phyloP scores from a whole-genome alignment of 768 basidiomycete genomes.

The Lactarius psammicola region DNA sequence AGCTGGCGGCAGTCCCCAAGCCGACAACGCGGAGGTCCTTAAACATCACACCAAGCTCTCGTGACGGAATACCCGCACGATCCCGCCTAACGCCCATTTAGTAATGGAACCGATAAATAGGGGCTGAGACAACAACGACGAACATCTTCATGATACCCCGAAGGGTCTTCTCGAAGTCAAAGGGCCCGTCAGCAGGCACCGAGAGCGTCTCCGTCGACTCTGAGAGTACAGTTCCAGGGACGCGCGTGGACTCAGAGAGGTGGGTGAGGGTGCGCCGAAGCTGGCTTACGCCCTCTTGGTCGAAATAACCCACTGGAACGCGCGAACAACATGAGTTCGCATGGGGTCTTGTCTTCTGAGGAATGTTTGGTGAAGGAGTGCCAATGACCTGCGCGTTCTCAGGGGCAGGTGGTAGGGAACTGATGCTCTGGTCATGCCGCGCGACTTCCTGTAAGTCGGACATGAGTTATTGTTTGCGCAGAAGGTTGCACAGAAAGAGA shows the following conservation, averaged over 20 bases:
- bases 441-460: slow-evolving; percentile 6
- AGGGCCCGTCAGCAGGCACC: slow-evolving; percentile 29
- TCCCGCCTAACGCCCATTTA: slow-evolving; percentile 39
- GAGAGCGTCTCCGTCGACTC: slow-evolving; percentile 31
- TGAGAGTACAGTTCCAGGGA: neutral
- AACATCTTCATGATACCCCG: slow-evolving; percentile 31
- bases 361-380: neutral
- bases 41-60: slow-evolving; percentile 63
- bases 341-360: neutral
- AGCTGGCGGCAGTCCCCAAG: slow-evolving; percentile 52
- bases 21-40: slow-evolving; percentile 59
- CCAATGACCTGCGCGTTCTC: neutral
- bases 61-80: slow-evolving; percentile 48
- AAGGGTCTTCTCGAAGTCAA: slow-evolving; percentile 36
- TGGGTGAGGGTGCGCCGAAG: slow-evolving; percentile 42
- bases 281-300: slow-evolving; percentile 48
- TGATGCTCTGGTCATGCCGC: slow-evolving; percentile 3
- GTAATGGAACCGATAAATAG: neutral
- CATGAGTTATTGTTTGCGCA: neutral
- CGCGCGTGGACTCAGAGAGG: neutral
- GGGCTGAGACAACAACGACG: neutral
- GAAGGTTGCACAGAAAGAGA: no score
- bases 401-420: slow-evolving; percentile 14
- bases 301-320: slow-evolving; percentile 51
- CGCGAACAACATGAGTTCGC: slow-evolving; percentile 13